Evolutionary conservation across 2,329 filamentous ascomycete genomes (phyloP).

Genomic region (Gremmenia infestans): DNA sequence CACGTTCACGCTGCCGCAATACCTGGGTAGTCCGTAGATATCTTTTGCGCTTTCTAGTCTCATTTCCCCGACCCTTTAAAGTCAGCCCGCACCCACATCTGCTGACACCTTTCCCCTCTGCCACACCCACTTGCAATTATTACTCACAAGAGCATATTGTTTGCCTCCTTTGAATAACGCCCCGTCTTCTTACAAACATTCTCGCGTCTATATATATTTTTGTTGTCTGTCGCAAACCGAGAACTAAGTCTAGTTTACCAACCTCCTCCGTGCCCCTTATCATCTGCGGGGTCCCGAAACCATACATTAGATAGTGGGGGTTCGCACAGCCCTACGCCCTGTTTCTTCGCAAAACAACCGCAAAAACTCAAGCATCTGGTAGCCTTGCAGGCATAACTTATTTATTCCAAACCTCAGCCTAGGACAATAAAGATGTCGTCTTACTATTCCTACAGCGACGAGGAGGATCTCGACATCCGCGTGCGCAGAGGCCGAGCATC

Average conservation of each 20-base stretch:
- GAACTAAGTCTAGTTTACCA: not conserved
- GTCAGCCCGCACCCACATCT: constrained; percentile 26
- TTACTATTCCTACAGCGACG: constrained; percentile 46
- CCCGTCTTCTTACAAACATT: not conserved
- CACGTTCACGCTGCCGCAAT: not conserved
- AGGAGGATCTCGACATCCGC: constrained; percentile 52
- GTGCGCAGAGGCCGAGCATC: constrained; percentile 35
- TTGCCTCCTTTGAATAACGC: not conserved
- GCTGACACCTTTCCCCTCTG: constrained; percentile 19
- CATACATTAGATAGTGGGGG: constrained; percentile 3
- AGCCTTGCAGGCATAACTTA: constrained; percentile 5
- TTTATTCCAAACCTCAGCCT: constrained; percentile 2
- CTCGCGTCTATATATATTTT: not conserved
- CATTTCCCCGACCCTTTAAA: constrained; percentile 15
- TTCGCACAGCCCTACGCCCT: constrained; percentile 6
- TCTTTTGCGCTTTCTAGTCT: not conserved
- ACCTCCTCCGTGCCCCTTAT: not conserved
- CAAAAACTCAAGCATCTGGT: not conserved
- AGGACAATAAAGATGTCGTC: constrained; percentile 20
- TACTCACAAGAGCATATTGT: not conserved
- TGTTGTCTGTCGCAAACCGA: not conserved
- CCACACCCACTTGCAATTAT: not conserved
- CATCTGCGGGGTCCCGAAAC: constrained; percentile 1
- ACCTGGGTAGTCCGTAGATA: no score
- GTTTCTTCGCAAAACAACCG: not conserved